Base-by-base conservation (phyloP, 1,284 basidiomycete genomes). In the Pisolithus thermaeus region DNA sequence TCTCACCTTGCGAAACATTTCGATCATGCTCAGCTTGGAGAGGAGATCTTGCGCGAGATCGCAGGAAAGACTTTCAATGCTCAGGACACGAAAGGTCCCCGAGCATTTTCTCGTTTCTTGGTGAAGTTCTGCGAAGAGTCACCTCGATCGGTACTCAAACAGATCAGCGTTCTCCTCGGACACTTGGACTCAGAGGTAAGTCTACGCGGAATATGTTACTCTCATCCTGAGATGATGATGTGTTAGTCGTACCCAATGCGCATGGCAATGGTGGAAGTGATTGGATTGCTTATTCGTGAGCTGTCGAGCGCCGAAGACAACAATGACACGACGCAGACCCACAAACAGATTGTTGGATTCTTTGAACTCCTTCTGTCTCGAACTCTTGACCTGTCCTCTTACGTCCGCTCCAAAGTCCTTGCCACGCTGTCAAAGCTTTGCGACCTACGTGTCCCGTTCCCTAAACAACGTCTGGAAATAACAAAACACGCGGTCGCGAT, bases 121-220 rank as follows among this genome's bases (percentile, higher is more conserved):
- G 79, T 92, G 46, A 81, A 81, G 52, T 83, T 95, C 52, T 83
- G 88, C 0, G 92, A 97, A 58, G 74, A 89, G 16, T 80, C 82
- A n/a, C 94, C 95, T 0, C 75, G 91, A n/a, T 73, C 86, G 4
- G 85, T 97, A 2, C 74, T 93, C 61, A 96, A 96, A 70, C 92
- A 97, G 68, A 89, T 99, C 60, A 85, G 85, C 58, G 70, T 98
- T 43, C 72, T 98, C 9, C 76, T 92, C 27, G 76, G 80, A 22
- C 95, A 97, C 63, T 75, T 97, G 32, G 96, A 99, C 64, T 93
- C 90, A 30, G 96, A 99, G 72, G 92, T 90, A 61, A 20, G 80
- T 63, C 7, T 16, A 2, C 41, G 12, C 11, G n/a, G 7, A 1
- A 18, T 47, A 25, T 41, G 40, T 52, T 42, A 22, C 30, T 22